These are phyloP conservation scores for Botryosphaeria dothidea DNA, from an alignment of 2,329 filamentous ascomycete genomes.

Conservation along the genomic window DNA sequence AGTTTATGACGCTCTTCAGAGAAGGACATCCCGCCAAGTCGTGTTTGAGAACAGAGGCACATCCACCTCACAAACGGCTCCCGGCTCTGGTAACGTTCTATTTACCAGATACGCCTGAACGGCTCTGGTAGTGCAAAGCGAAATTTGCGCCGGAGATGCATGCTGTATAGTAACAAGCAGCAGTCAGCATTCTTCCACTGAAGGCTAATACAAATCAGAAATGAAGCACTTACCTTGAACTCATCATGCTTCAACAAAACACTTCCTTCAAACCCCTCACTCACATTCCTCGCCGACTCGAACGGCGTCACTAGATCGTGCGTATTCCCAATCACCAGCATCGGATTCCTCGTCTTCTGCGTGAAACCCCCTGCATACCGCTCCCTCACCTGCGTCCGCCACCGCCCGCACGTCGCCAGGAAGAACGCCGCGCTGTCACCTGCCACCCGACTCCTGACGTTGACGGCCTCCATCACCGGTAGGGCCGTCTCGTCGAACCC, in stretches of 20 bases:
- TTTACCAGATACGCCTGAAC: conserved; percentile 21
- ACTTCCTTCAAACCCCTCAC: conserved; percentile 44
- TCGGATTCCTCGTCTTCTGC: conserved; percentile 16
- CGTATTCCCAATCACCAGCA: background rate
- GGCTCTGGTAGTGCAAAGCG: conserved; percentile 21
- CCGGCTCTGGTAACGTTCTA: conserved; percentile 19
- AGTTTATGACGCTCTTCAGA: too few relatives aligned
- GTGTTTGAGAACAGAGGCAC: conserved; percentile 8
- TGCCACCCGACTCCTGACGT: background rate
- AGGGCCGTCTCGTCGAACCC: background rate
- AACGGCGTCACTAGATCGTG: conserved; percentile 8
- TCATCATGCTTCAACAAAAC: conserved; percentile 47
- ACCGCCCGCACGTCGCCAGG: conserved; percentile 34
- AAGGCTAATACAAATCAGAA: background rate
- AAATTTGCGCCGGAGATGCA: background rate
- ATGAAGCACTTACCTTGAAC: conserved; percentile 24
- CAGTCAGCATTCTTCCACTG: background rate
- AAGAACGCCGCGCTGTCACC: background rate
- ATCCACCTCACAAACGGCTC: conserved; percentile 20
- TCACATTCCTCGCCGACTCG: conserved; percentile 38
- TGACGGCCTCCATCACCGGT: background rate
- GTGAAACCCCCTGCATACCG: conserved; percentile 31
- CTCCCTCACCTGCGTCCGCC: conserved; percentile 35
- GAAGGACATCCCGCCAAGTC: background rate
- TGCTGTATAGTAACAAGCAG: conserved; percentile 12